A percentile compares a stretch with the other conserved stretches of the same genome.
Evolutionary conservation across 306 rosid species (phyloP).

Genomic region (Dalbergia oliveri): DNA sequence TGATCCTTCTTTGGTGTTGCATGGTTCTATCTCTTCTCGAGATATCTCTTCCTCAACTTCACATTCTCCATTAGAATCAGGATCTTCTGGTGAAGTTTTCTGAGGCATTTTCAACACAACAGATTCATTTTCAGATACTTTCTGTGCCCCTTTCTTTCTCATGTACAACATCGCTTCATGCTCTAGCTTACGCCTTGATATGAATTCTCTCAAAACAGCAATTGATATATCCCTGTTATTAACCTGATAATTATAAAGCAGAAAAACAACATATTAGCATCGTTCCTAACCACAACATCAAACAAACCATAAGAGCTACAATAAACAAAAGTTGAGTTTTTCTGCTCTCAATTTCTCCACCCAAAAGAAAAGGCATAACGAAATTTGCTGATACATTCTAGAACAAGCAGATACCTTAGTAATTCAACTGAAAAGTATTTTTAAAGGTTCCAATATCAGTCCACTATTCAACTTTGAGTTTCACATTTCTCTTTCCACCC

Average conservation of each 20-base stretch:
- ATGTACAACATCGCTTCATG: slow-evolving; percentile 69
- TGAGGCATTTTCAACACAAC: slow-evolving; percentile 52
- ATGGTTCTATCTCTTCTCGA: slow-evolving; percentile 52
- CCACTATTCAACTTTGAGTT: not conserved
- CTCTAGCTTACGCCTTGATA: slow-evolving; percentile 73
- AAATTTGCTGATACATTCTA: not conserved
- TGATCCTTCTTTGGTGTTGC: slow-evolving; percentile 38
- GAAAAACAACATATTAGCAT: slow-evolving; percentile 7
- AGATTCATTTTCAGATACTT: slow-evolving; percentile 60
- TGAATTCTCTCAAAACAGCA: slow-evolving; percentile 89
- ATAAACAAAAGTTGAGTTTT: too few relatives aligned
- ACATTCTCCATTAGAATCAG: slow-evolving; percentile 62
- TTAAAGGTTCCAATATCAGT: not conserved
- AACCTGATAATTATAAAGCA: slow-evolving; percentile 64
- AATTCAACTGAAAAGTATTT: not conserved
- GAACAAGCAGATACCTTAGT: too few relatives aligned
- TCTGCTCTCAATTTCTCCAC: not conserved
- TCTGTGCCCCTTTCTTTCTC: slow-evolving; percentile 57
- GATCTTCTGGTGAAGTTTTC: slow-evolving; percentile 55
- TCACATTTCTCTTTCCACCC: not conserved
- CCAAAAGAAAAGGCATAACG: not conserved
- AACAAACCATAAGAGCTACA: not conserved
- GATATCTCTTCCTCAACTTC: slow-evolving; percentile 54
- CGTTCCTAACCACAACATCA: not conserved
- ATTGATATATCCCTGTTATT: slow-evolving; percentile 94